These are phyloP conservation scores for Murraya koenigii DNA, from an alignment of 345 rosid species.

Conservation along the genomic window DNA sequence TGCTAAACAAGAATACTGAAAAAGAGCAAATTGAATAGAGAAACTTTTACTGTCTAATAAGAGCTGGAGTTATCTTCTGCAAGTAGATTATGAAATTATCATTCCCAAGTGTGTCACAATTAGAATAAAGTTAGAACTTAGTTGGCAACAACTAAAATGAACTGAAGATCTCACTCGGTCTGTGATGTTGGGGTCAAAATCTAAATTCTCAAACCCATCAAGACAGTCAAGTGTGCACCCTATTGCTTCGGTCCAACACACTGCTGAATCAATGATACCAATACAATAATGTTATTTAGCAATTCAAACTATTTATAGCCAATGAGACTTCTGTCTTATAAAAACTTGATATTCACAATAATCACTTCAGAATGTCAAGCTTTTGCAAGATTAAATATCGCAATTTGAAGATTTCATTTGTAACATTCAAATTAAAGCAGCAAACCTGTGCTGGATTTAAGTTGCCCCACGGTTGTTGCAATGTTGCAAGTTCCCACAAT, in stretches of 20 bases:
- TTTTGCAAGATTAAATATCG: neutral
- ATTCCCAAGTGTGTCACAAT: neutral
- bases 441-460: conserved; percentile 98
- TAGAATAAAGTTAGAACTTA: neutral
- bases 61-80: neutral
- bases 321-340: neutral
- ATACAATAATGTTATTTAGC: neutral
- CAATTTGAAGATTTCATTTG: conserved; percentile 1
- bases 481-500: conserved; percentile 94
- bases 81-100: neutral
- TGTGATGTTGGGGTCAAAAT: neutral
- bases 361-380: neutral
- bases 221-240: neutral
- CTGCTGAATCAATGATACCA: neutral
- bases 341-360: neutral
- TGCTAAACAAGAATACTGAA: neutral
- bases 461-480: conserved; percentile 96
- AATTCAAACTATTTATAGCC: neutral
- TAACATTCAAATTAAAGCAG: conserved; percentile 6
- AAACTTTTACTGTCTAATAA: neutral
- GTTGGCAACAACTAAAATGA: neutral
- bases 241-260: neutral
- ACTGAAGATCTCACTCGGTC: neutral
- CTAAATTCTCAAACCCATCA: neutral
- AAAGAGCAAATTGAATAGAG: neutral